These are phyloP conservation scores for Buxus sempervirens DNA, from an alignment of 164 flowering plant species.

Conservation along the genomic window DNA sequence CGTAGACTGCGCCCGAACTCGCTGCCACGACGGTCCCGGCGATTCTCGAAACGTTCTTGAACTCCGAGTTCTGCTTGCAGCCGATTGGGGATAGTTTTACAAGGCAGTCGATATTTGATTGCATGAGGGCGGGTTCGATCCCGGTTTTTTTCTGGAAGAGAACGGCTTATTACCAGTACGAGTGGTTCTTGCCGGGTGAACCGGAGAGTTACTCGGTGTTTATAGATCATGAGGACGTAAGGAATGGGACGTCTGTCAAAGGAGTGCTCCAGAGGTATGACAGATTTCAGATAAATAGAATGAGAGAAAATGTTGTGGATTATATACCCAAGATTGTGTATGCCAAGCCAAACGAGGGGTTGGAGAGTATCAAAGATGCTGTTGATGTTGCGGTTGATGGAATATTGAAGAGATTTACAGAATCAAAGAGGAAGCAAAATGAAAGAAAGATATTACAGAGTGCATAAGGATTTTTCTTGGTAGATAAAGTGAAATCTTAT, in stretches of 20 bases:
- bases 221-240: slow-evolving; percentile 64
- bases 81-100: slow-evolving; percentile 96
- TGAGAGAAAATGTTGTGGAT: slow-evolving; percentile 78
- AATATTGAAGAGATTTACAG: slow-evolving; percentile 57
- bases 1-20: slow-evolving; percentile 57
- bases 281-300: slow-evolving; percentile 43
- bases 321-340: slow-evolving; percentile 69
- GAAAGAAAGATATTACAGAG: neutral
- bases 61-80: slow-evolving; percentile 82
- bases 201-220: slow-evolving; percentile 81
- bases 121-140: slow-evolving; percentile 95
- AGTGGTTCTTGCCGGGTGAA: slow-evolving; percentile 78
- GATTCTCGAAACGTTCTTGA: slow-evolving; percentile 64
- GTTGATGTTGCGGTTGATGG: slow-evolving; percentile 86
- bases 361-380: slow-evolving; percentile 60
- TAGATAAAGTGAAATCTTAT: no score
- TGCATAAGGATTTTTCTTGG: no score
- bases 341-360: slow-evolving; percentile 46
- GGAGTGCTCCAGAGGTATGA: slow-evolving; percentile 50
- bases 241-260: slow-evolving; percentile 55
- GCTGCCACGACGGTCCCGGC: slow-evolving; percentile 63
- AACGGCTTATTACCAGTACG: slow-evolving; percentile 78
- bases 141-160: slow-evolving; percentile 93
- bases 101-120: slow-evolving; percentile 80
- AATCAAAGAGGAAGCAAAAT: slow-evolving; percentile 44